Conservation (phyloP, 768 basidiomycete genomes). For the Coprinopsis marcescibilis region DNA sequence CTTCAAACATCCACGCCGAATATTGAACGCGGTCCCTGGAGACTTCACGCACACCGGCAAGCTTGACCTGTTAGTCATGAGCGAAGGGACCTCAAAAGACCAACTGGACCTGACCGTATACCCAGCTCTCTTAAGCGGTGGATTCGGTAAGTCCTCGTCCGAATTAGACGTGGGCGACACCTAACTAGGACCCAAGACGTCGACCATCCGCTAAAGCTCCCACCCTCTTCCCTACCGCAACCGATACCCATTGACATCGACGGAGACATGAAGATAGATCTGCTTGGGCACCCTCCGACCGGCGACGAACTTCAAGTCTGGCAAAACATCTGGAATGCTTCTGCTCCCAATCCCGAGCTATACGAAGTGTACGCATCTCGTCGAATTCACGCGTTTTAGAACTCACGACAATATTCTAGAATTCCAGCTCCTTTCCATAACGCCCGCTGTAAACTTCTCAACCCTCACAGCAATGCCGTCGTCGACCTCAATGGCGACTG, state of each 20-base stretch:
- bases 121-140: slow-evolving; percentile 52
- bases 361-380: slow-evolving; percentile 59
- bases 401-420: slow-evolving; percentile 28
- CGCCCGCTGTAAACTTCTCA: slow-evolving; percentile 67
- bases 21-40: slow-evolving; percentile 84
- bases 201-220: slow-evolving; percentile 42
- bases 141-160: slow-evolving; percentile 49
- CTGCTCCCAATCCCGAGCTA: slow-evolving; percentile 42
- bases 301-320: slow-evolving; percentile 55
- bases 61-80: slow-evolving; percentile 88
- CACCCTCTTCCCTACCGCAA: slow-evolving; percentile 65
- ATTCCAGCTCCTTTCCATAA: slow-evolving; percentile 55
- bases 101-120: slow-evolving; percentile 70
- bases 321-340: slow-evolving; percentile 74
- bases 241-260: slow-evolving; percentile 84
- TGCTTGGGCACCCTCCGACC: slow-evolving; percentile 61
- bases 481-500: slow-evolving; percentile 96
- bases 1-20: slow-evolving; percentile 48
- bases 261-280: slow-evolving; percentile 85
- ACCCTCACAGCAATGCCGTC: slow-evolving; percentile 92
- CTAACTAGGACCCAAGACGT: slow-evolving; percentile 25
- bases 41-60: slow-evolving; percentile 93
- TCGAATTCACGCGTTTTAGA: neutral
- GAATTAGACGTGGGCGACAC: neutral
- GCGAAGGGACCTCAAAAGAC: slow-evolving; percentile 40